phyloP scores from a whole-genome alignment of 306 rosid species.

The Pterocarpus santalinus region DNA sequence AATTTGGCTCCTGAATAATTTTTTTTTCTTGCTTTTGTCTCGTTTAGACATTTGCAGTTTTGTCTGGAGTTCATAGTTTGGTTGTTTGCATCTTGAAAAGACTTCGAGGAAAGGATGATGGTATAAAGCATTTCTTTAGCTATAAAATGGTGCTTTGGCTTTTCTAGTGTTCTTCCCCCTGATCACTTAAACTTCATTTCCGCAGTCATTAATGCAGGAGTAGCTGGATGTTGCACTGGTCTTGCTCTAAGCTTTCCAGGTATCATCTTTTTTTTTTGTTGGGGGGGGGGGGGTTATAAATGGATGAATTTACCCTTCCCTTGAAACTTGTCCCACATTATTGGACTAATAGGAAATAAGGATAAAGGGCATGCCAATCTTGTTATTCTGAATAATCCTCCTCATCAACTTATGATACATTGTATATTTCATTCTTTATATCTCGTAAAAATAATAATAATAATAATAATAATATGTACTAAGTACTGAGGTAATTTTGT shows the following conservation, averaged over 20 bases:
- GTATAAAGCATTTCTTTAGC: conserved; percentile 47
- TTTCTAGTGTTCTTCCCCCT: conserved; percentile 14
- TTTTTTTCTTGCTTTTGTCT: conserved; percentile 15
- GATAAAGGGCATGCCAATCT: conserved; percentile 18
- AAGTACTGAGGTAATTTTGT: background rate
- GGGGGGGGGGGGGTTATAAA: background rate
- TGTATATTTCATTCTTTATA: conserved; percentile 27
- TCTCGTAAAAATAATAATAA: background rate
- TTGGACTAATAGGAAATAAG: conserved; percentile 7
- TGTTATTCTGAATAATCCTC: background rate
- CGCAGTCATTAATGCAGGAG: conserved; percentile 94
- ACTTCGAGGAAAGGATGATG: conserved; percentile 97
- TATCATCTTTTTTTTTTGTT: conserved; percentile 26
- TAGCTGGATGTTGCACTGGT: conserved; percentile 99
- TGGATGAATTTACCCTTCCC: background rate
- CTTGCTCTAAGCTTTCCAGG: conserved; percentile 98
- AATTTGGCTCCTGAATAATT: background rate
- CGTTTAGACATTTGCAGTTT: conserved; percentile 90
- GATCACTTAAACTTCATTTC: conserved; percentile 31
- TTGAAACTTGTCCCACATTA: conserved; percentile 19
- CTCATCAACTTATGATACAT: conserved; percentile 2
- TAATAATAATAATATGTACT: background rate
- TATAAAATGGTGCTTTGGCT: conserved; percentile 13
- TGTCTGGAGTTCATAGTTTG: conserved; percentile 97
- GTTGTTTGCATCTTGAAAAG: conserved; percentile 92